Percentiles rank a stretch among this genome's conserved stretches.
These are phyloP conservation scores for Eucalyptus urophylla DNA, from an alignment of 345 rosid genomes.

Conservation along the genomic window DNA sequence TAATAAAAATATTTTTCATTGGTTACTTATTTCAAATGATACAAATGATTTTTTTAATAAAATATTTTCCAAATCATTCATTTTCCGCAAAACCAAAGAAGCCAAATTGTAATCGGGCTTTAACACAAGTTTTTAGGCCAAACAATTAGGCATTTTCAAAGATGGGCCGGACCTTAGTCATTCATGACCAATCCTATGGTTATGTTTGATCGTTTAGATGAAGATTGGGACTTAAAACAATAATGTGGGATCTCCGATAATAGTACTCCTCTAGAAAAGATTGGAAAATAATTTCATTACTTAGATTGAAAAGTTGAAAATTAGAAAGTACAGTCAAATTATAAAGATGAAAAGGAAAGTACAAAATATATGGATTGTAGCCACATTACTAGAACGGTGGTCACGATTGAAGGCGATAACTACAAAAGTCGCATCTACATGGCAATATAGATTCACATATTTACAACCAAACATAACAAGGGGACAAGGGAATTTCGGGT, in stretches of 20 bases:
- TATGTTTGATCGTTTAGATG: too few species aligned
- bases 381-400: fast-evolving
- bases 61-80: too few species aligned
- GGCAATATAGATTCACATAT: too few species aligned
- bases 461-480: too few species aligned
- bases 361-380: neutral
- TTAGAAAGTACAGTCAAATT: too few species aligned
- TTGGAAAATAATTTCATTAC: neutral
- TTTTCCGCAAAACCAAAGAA: too few species aligned
- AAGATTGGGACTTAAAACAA: too few species aligned
- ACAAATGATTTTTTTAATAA: too few species aligned
- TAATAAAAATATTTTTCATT: too few species aligned
- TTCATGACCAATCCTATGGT: neutral
- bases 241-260: neutral
- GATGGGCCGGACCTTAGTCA: neutral
- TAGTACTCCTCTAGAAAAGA: neutral
- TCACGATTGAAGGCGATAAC: fast-evolving
- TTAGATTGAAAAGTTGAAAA: neutral
- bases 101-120: too few species aligned
- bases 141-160: neutral
- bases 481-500: too few species aligned
- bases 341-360: neutral
- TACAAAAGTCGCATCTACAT: neutral
- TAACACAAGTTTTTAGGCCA: neutral
- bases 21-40: too few species aligned